Percentiles rank a stretch among this genome's conserved stretches.
Evolutionary conservation across 1,139 yeast species (phyloP).

Genomic region (Diutina rugosa): DNA sequence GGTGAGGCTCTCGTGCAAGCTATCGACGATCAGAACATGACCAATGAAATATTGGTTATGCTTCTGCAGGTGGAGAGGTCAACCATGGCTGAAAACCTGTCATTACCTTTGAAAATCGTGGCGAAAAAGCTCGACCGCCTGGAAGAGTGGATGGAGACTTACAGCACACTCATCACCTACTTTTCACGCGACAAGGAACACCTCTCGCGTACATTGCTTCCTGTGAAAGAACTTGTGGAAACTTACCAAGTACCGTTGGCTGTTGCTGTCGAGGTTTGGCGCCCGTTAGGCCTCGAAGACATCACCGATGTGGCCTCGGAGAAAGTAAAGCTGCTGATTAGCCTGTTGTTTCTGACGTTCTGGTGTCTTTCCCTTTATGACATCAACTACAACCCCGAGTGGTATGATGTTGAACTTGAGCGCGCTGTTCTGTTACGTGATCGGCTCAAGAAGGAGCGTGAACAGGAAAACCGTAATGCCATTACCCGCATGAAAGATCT

Average conservation of each 20-base stretch:
- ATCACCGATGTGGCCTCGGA: not conserved
- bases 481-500: not conserved
- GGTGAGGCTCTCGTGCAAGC: conserved; percentile 40
- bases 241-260: conserved; percentile 42
- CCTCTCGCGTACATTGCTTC: conserved; percentile 16
- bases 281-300: conserved; percentile 19
- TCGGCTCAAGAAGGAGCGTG: not conserved
- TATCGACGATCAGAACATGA: conserved; percentile 30
- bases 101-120: conserved; percentile 46
- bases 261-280: conserved; percentile 78
- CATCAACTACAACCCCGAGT: conserved; percentile 37
- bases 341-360: conserved; percentile 34
- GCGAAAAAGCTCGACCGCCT: conserved; percentile 67
- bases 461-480: not conserved
- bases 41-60: conserved; percentile 54
- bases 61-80: conserved; percentile 26
- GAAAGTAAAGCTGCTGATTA: not conserved
- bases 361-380: conserved; percentile 77
- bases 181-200: conserved; percentile 22
- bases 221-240: conserved; percentile 32
- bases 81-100: conserved; percentile 25
- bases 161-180: conserved; percentile 43
- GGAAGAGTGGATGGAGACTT: conserved; percentile 50
- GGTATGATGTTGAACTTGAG: conserved; percentile 38
- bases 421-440: conserved; percentile 5